Base-by-base conservation (phyloP, 2,329 filamentous ascomycete genomes). In the Aspergillus latus region DNA sequence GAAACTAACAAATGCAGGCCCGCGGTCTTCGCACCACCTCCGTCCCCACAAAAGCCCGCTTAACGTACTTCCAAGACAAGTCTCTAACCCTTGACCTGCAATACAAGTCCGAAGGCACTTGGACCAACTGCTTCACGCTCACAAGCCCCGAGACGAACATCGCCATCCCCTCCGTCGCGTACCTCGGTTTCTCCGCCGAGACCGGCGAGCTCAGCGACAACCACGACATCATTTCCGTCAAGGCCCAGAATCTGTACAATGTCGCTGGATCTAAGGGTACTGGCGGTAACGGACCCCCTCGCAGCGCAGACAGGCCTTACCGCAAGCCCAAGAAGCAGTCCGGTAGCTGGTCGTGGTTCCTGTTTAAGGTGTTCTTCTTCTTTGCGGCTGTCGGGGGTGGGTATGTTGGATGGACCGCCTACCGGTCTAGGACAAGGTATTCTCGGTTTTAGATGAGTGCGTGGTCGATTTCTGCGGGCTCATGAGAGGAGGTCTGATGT, bases 31-130 rank as follows among this genome's bases (percentile, higher is more conserved):
- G 94, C 67, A 89, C 91, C 68, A 82, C 89, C 58, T 83, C 81
- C 54, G 77, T 92, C 56, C 87, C 93, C 21, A 96, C 92, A 63
- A 95, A 92, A 78, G 84, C 92, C 63, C 88, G 86, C 67, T 79
- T 99, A 64, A 97, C 92, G 50, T 97, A 97, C 81, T 96, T 97
- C 81, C 90, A 95, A 79, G 94, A 99, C 78, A 92, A 96, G 78
- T 88, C 86, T 63, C 82, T 99, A 70, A 89, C 88, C 68, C 83
- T 99, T 61, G 92, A 97, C 71, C 82, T 99, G 57, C 91, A 95
- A 79, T 99, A 97, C 83, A 97, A 95, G 82, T 80, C 82, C 50
- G 91, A 95, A 71, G 87, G 88, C 70, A 85, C 92, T 67, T 99
- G 93, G 93, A 87, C 86, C 60, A 80, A 87, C 57, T 99, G 94